Evolutionary conservation across 805 yeast genomes (phyloP).

Genomic region (Wickerhamomyces xylosicus): DNA sequence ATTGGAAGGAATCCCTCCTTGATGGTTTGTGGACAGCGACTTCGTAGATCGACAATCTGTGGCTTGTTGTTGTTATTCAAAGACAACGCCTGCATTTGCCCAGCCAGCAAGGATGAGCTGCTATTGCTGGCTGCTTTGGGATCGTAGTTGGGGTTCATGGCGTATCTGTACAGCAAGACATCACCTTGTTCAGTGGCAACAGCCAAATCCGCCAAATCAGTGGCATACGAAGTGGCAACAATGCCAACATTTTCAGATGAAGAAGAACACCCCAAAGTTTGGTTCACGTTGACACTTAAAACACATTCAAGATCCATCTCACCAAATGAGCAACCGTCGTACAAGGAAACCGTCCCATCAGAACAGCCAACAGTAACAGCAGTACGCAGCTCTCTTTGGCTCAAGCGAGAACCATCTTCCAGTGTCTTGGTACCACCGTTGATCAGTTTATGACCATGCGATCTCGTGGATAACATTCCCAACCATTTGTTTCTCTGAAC

Average conservation of each 20-base stretch:
- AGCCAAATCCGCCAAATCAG: conserved; percentile 66
- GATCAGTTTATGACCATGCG: conserved; percentile 35
- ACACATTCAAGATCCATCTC: conserved; percentile 53
- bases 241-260: conserved; percentile 37
- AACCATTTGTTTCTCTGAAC: conserved; percentile 65
- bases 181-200: conserved; percentile 63
- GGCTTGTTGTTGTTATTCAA: conserved; percentile 16
- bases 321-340: conserved; percentile 77
- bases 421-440: conserved; percentile 63
- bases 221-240: conserved; percentile 58
- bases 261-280: conserved; percentile 36
- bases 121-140: no score
- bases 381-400: conserved; percentile 28
- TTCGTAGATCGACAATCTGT: conserved; percentile 36
- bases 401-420: conserved; percentile 17
- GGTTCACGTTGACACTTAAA: conserved; percentile 47
- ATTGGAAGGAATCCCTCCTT: conserved; percentile 57
- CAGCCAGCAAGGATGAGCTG: conserved; percentile 15
- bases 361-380: conserved; percentile 77
- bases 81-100: conserved; percentile 20
- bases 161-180: conserved; percentile 66
- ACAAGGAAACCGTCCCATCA: conserved; percentile 72
- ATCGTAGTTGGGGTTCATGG: conserved; percentile 35
- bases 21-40: conserved; percentile 35
- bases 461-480: conserved; percentile 57